These are phyloP conservation scores for Dothistroma septosporum DNA, from an alignment of 2,329 filamentous ascomycete genomes.

Conservation along the genomic window DNA sequence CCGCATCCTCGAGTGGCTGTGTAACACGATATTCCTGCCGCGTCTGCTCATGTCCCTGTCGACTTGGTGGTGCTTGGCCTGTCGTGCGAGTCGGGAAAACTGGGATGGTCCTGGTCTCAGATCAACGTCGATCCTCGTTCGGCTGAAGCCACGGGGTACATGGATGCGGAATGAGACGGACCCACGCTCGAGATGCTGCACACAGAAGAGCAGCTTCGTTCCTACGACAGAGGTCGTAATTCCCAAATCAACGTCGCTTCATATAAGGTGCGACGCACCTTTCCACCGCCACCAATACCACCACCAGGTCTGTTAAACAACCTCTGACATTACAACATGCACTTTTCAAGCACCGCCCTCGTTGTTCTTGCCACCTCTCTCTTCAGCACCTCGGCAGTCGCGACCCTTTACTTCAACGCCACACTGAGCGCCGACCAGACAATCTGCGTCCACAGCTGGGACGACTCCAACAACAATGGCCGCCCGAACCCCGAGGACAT, in stretches of 20 bases:
- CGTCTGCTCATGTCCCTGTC: neutral
- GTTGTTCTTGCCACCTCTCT: conserved; percentile 11
- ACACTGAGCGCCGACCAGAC: conserved; percentile 13
- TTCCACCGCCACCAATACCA: neutral
- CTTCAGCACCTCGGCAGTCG: conserved; percentile 7
- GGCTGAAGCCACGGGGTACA: neutral
- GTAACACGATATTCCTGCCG: neutral
- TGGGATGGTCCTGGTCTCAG: neutral
- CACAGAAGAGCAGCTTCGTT: neutral
- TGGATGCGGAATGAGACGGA: conserved; percentile 1
- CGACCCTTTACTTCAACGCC: conserved; percentile 21
- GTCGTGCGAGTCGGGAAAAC: neutral
- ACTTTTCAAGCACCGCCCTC: neutral
- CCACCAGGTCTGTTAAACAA: neutral
- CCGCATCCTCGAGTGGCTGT: neutral
- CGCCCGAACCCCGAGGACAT: conserved; percentile 16
- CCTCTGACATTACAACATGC: neutral
- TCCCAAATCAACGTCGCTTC: neutral
- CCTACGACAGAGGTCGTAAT: neutral
- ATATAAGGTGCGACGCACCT: neutral
- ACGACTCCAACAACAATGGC: conserved; percentile 21
- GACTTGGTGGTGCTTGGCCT: neutral
- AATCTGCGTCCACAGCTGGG: conserved; percentile 19
- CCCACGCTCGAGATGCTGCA: neutral
- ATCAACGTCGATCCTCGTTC: conserved; percentile 2